Evolutionary conservation across 306 rosid species (phyloP).

Genomic region (Cicer pinnatifidum): DNA sequence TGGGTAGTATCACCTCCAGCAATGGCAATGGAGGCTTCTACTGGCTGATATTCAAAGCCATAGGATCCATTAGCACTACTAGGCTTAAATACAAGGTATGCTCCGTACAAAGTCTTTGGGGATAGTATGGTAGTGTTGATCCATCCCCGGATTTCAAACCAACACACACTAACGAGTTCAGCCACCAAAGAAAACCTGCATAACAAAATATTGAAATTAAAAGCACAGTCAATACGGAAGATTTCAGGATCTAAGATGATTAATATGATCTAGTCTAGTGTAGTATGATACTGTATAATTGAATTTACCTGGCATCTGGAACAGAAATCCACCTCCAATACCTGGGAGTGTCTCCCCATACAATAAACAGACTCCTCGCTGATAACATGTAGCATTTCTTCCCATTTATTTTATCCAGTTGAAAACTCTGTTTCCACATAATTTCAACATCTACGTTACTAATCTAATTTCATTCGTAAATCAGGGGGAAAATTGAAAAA

Average conservation of each 20-base stretch:
- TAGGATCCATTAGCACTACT: constrained; percentile 33
- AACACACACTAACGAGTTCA: constrained; percentile 68
- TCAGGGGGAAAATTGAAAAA: too few species aligned
- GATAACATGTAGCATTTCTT: constrained; percentile 81
- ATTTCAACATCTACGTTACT: too few species aligned
- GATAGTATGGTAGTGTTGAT: constrained; percentile 61
- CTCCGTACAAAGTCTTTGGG: constrained; percentile 61
- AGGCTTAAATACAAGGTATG: constrained; percentile 71
- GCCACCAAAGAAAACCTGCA: constrained; percentile 75
- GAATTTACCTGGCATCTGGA: constrained; percentile 47
- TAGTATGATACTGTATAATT: neutral
- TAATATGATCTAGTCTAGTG: neutral
- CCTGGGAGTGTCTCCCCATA: constrained; percentile 75
- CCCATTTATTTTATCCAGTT: constrained; percentile 63
- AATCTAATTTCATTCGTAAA: too few species aligned
- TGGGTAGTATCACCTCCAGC: constrained; percentile 43
- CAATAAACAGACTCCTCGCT: constrained; percentile 61
- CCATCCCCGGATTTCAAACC: constrained; percentile 77
- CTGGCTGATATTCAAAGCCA: constrained; percentile 63
- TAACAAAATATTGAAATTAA: neutral
- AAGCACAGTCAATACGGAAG: neutral
- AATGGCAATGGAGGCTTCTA: constrained; percentile 54
- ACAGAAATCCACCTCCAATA: constrained; percentile 70
- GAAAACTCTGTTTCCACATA: constrained; percentile 60
- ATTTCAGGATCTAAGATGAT: neutral